Percentiles rank a stretch among this genome's conserved stretches.
These are phyloP conservation scores for Taiozyma onychis DNA, from an alignment of 1,139 yeast species.

Conservation along the genomic window DNA sequence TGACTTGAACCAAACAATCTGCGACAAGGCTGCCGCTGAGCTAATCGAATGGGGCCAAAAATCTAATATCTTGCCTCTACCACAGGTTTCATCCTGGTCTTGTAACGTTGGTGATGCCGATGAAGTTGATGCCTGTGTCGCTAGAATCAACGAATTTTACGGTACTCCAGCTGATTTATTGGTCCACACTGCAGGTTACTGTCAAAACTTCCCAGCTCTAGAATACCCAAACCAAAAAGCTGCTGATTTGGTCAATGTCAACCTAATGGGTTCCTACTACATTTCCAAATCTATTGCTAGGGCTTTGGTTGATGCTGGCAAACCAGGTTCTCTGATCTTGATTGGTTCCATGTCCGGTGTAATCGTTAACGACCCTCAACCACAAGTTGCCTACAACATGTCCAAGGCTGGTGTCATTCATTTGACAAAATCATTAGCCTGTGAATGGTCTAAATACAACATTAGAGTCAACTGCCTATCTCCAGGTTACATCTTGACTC, in stretches of 20 bases:
- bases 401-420: slow-evolving; percentile 85
- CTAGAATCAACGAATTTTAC: slow-evolving; percentile 46
- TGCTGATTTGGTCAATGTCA: slow-evolving; percentile 64
- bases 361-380: slow-evolving; percentile 78
- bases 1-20: slow-evolving; percentile 57
- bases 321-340: slow-evolving; percentile 62
- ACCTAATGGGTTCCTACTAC: slow-evolving; percentile 71
- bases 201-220: slow-evolving; percentile 72
- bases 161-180: slow-evolving; percentile 53
- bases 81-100: slow-evolving; percentile 61
- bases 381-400: slow-evolving; percentile 80
- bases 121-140: slow-evolving; percentile 53
- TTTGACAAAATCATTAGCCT: slow-evolving; percentile 69
- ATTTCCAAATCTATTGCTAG: slow-evolving; percentile 61
- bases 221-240: slow-evolving; percentile 72
- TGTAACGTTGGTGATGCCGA: slow-evolving; percentile 70
- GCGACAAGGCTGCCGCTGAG: slow-evolving; percentile 55
- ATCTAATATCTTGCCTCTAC: slow-evolving; percentile 42
- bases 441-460: slow-evolving; percentile 78
- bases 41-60: slow-evolving; percentile 50
- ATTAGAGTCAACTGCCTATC: slow-evolving; percentile 75
- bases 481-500: slow-evolving; percentile 77
- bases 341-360: slow-evolving; percentile 86
- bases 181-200: slow-evolving; percentile 80
- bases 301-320: slow-evolving; percentile 49